Evolutionary conservation across 2,329 filamentous ascomycete genomes (phyloP), one percentile per base, ranked within the genome.

Genomic region (Cladosporium oxysporum): DNA sequence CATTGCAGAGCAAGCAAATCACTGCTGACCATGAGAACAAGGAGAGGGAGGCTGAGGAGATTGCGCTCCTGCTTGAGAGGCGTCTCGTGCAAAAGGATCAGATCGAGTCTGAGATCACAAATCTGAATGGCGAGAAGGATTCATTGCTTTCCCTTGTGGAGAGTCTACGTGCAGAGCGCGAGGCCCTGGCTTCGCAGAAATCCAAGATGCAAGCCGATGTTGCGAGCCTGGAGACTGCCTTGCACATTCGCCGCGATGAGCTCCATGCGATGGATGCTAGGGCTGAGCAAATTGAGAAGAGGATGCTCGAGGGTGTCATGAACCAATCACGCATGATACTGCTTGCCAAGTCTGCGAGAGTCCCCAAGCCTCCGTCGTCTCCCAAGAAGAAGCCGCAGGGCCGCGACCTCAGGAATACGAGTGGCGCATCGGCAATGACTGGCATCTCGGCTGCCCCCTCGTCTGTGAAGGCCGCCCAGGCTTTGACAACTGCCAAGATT

Each of bases 261-360:
- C 87, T 99, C 66, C 88, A 92, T 55, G 85, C 91, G 29, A 97
- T 99, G 91, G 94, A 98, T 76, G 83, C 86, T 12, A 91, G 94
- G 68, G 95, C 94, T 2, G 93, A 97, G 76, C 87, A 88, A 3
- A 84, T 99, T 28, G 95, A 99, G 80, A 91, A 93, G 62, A 89
- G 95, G 29, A 97, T 99, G 71, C 82, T 99, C 35, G 94, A 98
- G 70, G 93, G 94, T 29, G 92, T 98, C 69, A 96, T 99, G 81
- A 93, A 98, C 72, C 94, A 98, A 76, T 97, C 94, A 23, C 90
- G 94, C 7, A 89, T 94, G 29, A 84, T 97, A n/a, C 86, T 98
- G 66, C 91, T 95, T 82, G 83, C 88, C 70, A 90, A 91, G 80
- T 66, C 64, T 53, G 58, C 64, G 12, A 58, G 58, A n/a, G 53